Evolutionary conservation across 331 rosid genomes (phyloP), one percentile per base, ranked within the genome.

Genomic region (Pyracantha coccinea): DNA sequence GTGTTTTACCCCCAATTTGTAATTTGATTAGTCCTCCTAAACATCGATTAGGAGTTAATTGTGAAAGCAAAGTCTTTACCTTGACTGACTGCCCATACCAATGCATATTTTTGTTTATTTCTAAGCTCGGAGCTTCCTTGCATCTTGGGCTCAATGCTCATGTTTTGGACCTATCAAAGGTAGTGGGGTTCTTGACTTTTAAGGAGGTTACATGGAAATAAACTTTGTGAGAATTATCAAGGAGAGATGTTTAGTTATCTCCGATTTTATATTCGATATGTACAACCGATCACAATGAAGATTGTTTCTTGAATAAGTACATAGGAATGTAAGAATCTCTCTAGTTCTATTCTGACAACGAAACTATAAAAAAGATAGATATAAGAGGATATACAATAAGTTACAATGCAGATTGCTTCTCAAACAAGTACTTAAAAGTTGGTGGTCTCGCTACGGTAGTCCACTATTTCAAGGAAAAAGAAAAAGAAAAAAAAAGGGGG

Each of bases 361-460:
- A 38, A 38, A 38, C 44, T 38, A 38, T 9, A 0, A 38, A 38
- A 38, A 38, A 50, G 4, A 50, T 50, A 6, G 20, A 50, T 2
- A 6, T 6, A 16, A 50, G 8, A 50, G 9, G 55, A 50, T 50
- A 17, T 50, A 50, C 55, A 50, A 50, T 3, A 0, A 17, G 1
- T 50, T 16, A 38, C 44, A 38, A 38, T 4, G 0, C 3, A 38
- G 0, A 38, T 38, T 38, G 1, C 44, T 38, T 38, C 44, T 38
- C 13, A 9, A 35, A 38, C 4, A 38, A 38, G 13, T 4, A 38
- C 4, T 38, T 38, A 38, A 38, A 38, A 38, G 13, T 0, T 38
- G 1, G 13, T 38, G 13, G 4, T 0, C 4, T 38, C 2, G 0
- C 4, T 38, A 9, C 0, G 13, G 1, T 0, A 38, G 0, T 38